Evolutionary conservation across 1,284 basidiomycete species (phyloP), one percentile per base, ranked within the genome.

Genomic region (Pseudozyma sp.): DNA sequence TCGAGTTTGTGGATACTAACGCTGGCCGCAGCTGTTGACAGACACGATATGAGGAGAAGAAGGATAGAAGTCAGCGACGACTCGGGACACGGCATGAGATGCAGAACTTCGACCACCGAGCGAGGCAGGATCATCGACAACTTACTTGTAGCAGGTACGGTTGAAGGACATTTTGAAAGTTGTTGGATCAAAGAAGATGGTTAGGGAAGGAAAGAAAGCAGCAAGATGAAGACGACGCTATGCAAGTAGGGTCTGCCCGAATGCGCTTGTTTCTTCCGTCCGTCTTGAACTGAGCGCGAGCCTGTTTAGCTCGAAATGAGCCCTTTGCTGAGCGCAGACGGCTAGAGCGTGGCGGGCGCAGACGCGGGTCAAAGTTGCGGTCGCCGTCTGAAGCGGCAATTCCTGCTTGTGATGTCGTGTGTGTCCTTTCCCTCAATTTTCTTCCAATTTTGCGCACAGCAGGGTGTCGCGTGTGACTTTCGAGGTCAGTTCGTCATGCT

Each of bases 111-210:
- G 24, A 30, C 7, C 9, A 24, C 13, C 11, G 29, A 30, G 24
- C 35, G 35, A 10, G 35, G 14, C 35, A 3, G 8, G 4, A 14
- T 37, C 14, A 9, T 13, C 5, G 8, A 17, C 5, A 14, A 73
- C 75, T 63, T 44, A 77, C 71, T 77, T 77, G 71, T 71, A 77
- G 71, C 75, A 77, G 64, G 62, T 74, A 68, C 75, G 70, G 64
- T 64, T 63, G 72, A 54, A 71, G 54, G 72, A 70, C 72, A 75
- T 75, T 33, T 42, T 68, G 53, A n/a, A 10, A 24, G 16, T 19
- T 34, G 33, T 34, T 16, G 44, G 29, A 43, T 53, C n/a, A 24
- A 51, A 55, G 34, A 33, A 14, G 44, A 49, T 45, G 45, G 54
- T 40, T 54, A 59, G 49, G 50, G 44, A 42, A 40, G 29, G n/a